Conservation (phyloP, 2,329 filamentous ascomycete genomes). For the Metarhizium anisopliae region DNA sequence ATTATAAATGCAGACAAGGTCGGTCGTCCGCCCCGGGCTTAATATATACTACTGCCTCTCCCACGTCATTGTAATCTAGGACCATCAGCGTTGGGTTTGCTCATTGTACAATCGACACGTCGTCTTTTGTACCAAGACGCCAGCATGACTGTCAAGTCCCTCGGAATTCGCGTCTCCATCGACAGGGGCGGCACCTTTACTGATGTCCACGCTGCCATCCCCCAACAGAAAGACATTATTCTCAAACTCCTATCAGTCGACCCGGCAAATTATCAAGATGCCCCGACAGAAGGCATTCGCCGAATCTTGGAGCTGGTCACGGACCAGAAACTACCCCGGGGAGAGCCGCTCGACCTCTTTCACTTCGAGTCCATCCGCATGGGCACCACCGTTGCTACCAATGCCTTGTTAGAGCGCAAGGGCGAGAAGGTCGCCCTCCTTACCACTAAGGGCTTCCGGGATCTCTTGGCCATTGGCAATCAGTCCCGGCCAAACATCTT, state of each 20-base stretch:
- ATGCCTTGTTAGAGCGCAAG: slow-evolving; percentile 64
- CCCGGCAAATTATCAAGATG: slow-evolving; percentile 62
- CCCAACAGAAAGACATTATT: slow-evolving; percentile 55
- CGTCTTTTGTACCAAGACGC: neutral
- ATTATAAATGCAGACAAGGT: too few relatives aligned
- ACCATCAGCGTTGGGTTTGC: neutral
- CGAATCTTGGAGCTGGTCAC: slow-evolving; percentile 25
- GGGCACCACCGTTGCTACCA: slow-evolving; percentile 74
- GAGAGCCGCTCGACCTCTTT: slow-evolving; percentile 21
- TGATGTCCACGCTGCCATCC: slow-evolving; percentile 58
- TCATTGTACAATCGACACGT: neutral
- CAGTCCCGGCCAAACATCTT: slow-evolving; percentile 66
- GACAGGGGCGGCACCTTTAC: slow-evolving; percentile 49
- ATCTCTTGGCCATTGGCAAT: slow-evolving; percentile 64
- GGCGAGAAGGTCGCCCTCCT: slow-evolving; percentile 63
- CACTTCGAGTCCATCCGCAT: slow-evolving; percentile 59
- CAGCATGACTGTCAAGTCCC: slow-evolving; percentile 14
- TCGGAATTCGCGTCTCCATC: slow-evolving; percentile 20
- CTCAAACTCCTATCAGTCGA: slow-evolving; percentile 68
- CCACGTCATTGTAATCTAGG: too few relatives aligned
- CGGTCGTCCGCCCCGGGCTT: too few relatives aligned
- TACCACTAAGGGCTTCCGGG: slow-evolving; percentile 63
- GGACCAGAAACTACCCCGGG: slow-evolving; percentile 21
- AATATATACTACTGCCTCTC: too few relatives aligned
- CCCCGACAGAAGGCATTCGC: slow-evolving; percentile 64